phyloP scores from a whole-genome alignment of 2,329 filamentous ascomycete genomes.

The Alternaria sp. region DNA sequence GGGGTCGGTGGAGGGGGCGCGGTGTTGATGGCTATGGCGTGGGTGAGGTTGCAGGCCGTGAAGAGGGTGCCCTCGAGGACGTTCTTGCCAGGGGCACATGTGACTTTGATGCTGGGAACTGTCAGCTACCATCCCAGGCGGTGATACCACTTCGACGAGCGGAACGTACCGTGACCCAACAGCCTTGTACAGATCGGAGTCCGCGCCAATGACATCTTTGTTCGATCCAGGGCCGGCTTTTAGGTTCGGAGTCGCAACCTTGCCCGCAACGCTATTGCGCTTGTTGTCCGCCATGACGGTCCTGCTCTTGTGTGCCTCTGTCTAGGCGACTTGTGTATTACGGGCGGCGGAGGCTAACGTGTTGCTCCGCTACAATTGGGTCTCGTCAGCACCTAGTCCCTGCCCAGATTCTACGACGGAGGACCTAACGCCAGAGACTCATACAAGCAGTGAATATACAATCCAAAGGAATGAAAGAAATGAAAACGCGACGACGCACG shows the following conservation, averaged over 20 bases:
- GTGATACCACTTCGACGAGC: neutral
- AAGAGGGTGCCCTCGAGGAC: slow-evolving; percentile 68
- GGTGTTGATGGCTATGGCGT: slow-evolving; percentile 67
- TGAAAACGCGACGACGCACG: slow-evolving; percentile 28
- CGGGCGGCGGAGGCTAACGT: slow-evolving; percentile 8
- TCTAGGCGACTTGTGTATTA: slow-evolving; percentile 49
- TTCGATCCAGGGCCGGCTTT: slow-evolving; percentile 52
- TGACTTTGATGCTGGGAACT: slow-evolving; percentile 61
- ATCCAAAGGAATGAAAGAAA: slow-evolving; percentile 52
- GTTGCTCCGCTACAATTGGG: slow-evolving; percentile 8
- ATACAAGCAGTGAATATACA: slow-evolving; percentile 45
- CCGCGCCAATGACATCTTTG: slow-evolving; percentile 56
- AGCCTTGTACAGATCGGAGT: slow-evolving; percentile 63
- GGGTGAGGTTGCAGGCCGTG: slow-evolving; percentile 66
- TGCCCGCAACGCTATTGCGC: slow-evolving; percentile 61
- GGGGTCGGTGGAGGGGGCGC: slow-evolving; percentile 53
- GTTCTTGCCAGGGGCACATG: slow-evolving; percentile 58
- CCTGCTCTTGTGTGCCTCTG: slow-evolving; percentile 53
- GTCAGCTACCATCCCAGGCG: slow-evolving; percentile 16
- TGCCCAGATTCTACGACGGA: slow-evolving; percentile 26
- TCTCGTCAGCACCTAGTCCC: slow-evolving; percentile 19
- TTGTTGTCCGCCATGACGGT: slow-evolving; percentile 65
- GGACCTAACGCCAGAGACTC: slow-evolving; percentile 40
- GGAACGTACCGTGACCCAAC: slow-evolving; percentile 65
- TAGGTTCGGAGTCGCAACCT: slow-evolving; percentile 56